Evolutionary conservation across 75 land plant genomes (phyloP).

Genomic region (Adiantum capillusveneris): DNA sequence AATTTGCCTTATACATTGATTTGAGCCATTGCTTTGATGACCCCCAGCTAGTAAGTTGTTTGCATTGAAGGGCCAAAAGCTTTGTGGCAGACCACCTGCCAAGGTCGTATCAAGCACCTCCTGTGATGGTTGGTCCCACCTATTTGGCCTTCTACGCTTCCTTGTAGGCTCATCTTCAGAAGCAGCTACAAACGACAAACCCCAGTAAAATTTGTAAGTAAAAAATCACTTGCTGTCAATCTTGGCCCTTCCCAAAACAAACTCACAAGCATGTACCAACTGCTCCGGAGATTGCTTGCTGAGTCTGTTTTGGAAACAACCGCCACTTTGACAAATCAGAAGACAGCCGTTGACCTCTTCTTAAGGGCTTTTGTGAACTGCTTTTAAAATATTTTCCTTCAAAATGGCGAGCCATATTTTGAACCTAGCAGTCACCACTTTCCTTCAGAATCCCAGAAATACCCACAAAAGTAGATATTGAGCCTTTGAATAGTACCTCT

Average conservation of each 20-base stretch:
- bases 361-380: background rate
- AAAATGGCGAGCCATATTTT: constrained; percentile 15
- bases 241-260: too few relatives aligned
- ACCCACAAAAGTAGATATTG: too few relatives aligned
- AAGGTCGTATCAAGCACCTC: constrained; percentile 3
- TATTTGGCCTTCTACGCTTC: constrained; percentile 12
- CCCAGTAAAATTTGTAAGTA: too few relatives aligned
- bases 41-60: background rate
- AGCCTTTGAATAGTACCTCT: too few relatives aligned
- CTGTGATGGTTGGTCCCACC: constrained; percentile 21
- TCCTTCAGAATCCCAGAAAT: too few relatives aligned
- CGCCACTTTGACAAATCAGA: too few relatives aligned
- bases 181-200: too few relatives aligned
- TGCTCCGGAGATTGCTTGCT: background rate
- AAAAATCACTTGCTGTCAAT: too few relatives aligned
- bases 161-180: background rate
- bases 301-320: background rate
- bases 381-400: background rate
- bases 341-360: background rate
- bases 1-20: too few relatives aligned
- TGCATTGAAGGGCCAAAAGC: constrained; percentile 6
- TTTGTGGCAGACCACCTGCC: background rate
- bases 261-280: background rate
- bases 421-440: too few relatives aligned
- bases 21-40: too few relatives aligned